Base-by-base conservation (phyloP, 176 grass and related monocot species). In the Areca catechu region DNA sequence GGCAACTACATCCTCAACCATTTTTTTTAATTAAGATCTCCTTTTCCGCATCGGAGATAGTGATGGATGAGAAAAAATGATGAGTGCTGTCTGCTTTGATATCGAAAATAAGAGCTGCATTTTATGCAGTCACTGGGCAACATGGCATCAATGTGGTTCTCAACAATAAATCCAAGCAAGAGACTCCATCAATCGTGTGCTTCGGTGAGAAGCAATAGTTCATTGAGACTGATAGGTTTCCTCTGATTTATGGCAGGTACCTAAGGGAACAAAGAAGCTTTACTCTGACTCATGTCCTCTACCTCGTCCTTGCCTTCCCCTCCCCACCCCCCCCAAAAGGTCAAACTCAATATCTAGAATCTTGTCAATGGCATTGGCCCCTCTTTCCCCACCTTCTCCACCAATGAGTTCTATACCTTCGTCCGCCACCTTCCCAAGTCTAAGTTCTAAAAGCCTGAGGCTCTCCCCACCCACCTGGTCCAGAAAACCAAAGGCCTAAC, bases 41-140 rank as follows among this genome's bases (percentile, higher is more conserved):
- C 18, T 54, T 15, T 54, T 29, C 66, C 49, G 3, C 43, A 17
- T 20, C 25, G 53, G 21, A 29, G 23, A 29, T 51, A 43, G 30
- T 27, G 53, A 17, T 16, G 16, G 10, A 58, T 27, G 5, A 5
- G 3, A 1, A 24, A 5, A 25, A 77, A 77, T n/a, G 75, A 89
- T 95, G 90, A 89, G 86, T 60, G 85, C 89, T 47, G 90, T 95
- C 18, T 82, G 85, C 0, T 95, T 89, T 29, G 82, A 95, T 66
- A 71, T 95, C 15, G 82, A 86, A 5, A 95, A 89, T 50, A 82
- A 95, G 66, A 95, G 85, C 74, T 89, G 85, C 90, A 81, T 95
- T 73, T 79, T 95, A n/a, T 1, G 86, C 76, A 0, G 86, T 89
- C 4, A 82, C 90, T 12, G 66, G 79, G 48, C 90, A 86, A 74